A percentile compares a stretch with the other conserved stretches of the same genome.
Evolutionary conservation across 768 basidiomycete genomes (phyloP).

Genomic region (Serendipita sp.): DNA sequence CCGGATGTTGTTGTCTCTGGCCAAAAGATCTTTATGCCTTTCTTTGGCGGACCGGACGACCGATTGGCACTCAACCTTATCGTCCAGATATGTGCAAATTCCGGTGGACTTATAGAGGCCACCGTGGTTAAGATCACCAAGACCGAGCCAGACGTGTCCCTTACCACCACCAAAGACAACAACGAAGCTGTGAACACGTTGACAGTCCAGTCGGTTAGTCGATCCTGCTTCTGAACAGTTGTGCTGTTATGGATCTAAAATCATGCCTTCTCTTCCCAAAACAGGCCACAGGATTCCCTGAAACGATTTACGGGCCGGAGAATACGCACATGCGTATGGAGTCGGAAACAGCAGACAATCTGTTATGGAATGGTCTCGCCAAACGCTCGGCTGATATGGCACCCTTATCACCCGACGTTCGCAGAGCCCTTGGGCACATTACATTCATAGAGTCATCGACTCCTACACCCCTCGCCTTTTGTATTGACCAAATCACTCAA

Average conservation of each 20-base stretch:
- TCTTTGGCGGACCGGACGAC: slow-evolving; percentile 92
- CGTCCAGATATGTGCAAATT: slow-evolving; percentile 56
- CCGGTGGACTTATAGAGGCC: slow-evolving; percentile 37
- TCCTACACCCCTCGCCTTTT: slow-evolving; percentile 37
- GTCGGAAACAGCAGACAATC: slow-evolving; percentile 69
- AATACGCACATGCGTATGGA: slow-evolving; percentile 51
- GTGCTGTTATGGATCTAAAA: too few relatives aligned
- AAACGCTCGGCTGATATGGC: slow-evolving; percentile 15
- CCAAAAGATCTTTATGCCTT: slow-evolving; percentile 65
- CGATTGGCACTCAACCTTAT: slow-evolving; percentile 68
- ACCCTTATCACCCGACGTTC: slow-evolving; percentile 16
- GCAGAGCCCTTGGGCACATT: slow-evolving; percentile 42
- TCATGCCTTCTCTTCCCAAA: slow-evolving; percentile 1
- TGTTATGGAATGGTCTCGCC: slow-evolving; percentile 57
- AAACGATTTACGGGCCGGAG: slow-evolving; percentile 55
- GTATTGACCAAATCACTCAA: slow-evolving; percentile 28
- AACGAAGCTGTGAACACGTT: slow-evolving; percentile 4
- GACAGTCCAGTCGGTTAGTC: slow-evolving; percentile 8
- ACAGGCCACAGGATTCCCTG: slow-evolving; percentile 36
- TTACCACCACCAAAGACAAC: not conserved
- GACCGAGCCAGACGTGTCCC: slow-evolving; percentile 20
- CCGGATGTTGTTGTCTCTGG: slow-evolving; percentile 15
- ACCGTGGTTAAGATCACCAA: slow-evolving; percentile 53
- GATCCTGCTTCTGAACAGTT: not conserved
- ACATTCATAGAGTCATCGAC: slow-evolving; percentile 39